A percentile compares a stretch with the other conserved stretches of the same genome.
These are phyloP conservation scores for Funneliformis caledonium DNA, from an alignment of 371 early-diverging fungal species.

Conservation along the genomic window DNA sequence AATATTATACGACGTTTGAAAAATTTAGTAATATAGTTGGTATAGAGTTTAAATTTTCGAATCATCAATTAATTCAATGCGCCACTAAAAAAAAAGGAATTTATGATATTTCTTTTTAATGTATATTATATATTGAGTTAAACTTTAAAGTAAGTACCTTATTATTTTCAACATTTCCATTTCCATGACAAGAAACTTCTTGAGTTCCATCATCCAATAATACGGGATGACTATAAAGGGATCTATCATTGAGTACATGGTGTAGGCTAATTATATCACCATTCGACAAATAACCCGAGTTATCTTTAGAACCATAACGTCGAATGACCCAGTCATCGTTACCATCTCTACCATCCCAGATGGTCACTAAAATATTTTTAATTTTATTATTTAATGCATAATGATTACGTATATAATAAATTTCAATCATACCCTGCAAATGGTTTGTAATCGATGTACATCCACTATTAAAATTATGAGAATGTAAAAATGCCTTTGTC, in stretches of 20 bases:
- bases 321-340: not conserved
- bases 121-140: too few relatives aligned
- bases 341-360: not conserved
- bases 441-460: not conserved
- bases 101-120: too few relatives aligned
- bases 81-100: too few relatives aligned
- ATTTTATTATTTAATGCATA: not conserved
- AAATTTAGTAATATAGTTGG: too few relatives aligned
- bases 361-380: not conserved
- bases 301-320: not conserved
- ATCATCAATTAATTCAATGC: too few relatives aligned
- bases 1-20: too few relatives aligned
- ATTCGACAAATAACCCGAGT: not conserved
- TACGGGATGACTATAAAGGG: not conserved
- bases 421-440: not conserved
- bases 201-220: slow-evolving; percentile 3
- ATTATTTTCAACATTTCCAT: not conserved
- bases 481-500: not conserved
- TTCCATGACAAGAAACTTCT: slow-evolving; percentile 21
- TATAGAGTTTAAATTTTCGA: too few relatives aligned
- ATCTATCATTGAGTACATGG: not conserved
- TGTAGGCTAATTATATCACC: not conserved
- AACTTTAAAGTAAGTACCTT: not conserved
- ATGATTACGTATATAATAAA: too few relatives aligned
- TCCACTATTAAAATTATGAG: not conserved